Base-by-base conservation (phyloP, 108 stramenopile species). In the Seminavis robusta region DNA sequence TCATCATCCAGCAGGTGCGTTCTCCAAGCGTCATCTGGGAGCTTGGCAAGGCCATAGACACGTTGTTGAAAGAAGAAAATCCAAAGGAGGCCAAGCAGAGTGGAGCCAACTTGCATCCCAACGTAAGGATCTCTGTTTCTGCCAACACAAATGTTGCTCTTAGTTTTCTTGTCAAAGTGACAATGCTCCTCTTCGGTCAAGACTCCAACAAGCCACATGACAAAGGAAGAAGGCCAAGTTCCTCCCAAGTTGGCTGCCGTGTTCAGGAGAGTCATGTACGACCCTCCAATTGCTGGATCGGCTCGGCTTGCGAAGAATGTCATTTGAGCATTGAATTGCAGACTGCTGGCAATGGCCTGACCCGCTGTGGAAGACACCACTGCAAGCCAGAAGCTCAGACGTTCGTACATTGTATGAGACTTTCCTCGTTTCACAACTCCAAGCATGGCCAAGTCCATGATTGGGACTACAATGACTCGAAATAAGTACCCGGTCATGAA, bases 231-330 rank as follows among this genome's bases (percentile, higher is more conserved):
- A 24, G 97, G 94, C 95, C 95, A 98, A 17, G 94, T 98, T 25
- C 86, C 90, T 25, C 97, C 97, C 17, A 96, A 58, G 69, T 98
- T 98, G 32, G 91, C 88, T 41, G 96, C 79, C 0, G 99, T 99
- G 66, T 99, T 99, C 42, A 99, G 65, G 26, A 98, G 65, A 0
- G 99, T 99, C 99, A 98, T 99, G 90, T 99, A 99, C 7, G 89
- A 87, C 7, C 99, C 99, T 30, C 99, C 99, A 61, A 99, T 97
- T 26, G 90, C 83, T 1, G 96, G 95, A 79, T 99, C 99, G 37
- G 96, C 94, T 23, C 98, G 72, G 39, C 71, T 69, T 4, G 95
- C 92, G 69, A 97, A 98, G 69, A 99, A 99, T 11, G 92, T 92
- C 99, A 99, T 99, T 77, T 95, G 95, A 0, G 95, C 79, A 63